Conservation (phyloP, 169 alveolate species). For the Fabrea salina region DNA sequence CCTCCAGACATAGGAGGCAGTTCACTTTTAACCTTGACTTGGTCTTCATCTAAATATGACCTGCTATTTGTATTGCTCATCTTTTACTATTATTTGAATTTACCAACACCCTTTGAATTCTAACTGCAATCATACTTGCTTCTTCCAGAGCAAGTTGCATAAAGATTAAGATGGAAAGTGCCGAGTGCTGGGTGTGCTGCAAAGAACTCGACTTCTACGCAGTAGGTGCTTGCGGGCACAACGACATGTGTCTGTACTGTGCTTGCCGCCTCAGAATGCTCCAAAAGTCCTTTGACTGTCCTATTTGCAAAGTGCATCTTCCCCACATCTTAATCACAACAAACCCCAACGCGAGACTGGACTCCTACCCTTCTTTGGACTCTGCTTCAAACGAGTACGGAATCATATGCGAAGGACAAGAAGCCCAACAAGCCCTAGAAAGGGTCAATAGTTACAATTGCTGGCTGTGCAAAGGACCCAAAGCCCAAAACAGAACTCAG, state of each 20-base stretch:
- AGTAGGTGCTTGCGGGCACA: conserved; percentile 26
- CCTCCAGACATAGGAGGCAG: too few species aligned
- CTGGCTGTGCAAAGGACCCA: conserved; percentile 12
- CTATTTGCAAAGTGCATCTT: neutral
- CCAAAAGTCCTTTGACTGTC: conserved; percentile 6
- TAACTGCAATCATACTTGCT: too few species aligned
- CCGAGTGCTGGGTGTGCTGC: conserved; percentile 22
- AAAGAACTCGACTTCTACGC: conserved; percentile 3
- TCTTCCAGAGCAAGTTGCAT: too few species aligned
- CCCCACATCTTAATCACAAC: neutral
- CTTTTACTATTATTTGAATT: too few species aligned
- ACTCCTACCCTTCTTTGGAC: neutral
- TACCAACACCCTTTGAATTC: too few species aligned
- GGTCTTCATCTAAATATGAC: too few species aligned
- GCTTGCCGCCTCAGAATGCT: conserved; percentile 13
- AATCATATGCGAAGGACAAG: neutral
- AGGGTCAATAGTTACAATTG: conserved; percentile 6
- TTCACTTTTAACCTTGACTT: too few species aligned
- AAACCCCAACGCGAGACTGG: conserved; percentile 17
- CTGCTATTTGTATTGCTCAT: too few species aligned
- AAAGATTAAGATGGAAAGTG: neutral
- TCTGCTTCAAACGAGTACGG: neutral
- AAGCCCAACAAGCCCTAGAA: conserved; percentile 8
- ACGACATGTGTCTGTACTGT: conserved; percentile 33
- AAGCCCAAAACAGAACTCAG: neutral